These are phyloP conservation scores for Didymosphaeria variabile DNA, from an alignment of 2,329 filamentous ascomycete genomes.

Conservation along the genomic window DNA sequence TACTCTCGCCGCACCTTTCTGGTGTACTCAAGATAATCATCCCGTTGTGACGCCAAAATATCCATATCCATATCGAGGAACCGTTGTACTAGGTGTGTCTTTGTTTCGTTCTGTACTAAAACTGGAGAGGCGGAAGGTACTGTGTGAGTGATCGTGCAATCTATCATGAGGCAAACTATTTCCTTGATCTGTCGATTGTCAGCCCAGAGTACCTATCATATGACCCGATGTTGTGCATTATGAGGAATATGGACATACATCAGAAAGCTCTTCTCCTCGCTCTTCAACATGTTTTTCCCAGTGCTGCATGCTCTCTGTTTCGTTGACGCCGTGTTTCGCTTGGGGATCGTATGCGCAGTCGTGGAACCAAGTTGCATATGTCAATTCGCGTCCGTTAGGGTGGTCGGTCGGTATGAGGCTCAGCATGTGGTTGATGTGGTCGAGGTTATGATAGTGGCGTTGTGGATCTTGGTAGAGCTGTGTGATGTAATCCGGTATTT, in stretches of 20 bases:
- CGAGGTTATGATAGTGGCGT: constrained; percentile 1
- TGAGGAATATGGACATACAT: background rate
- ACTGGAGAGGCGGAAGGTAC: background rate
- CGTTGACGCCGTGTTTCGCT: background rate
- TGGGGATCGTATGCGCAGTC: background rate
- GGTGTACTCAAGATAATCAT: background rate
- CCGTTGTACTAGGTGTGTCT: background rate
- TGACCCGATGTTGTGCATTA: background rate
- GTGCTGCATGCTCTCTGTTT: background rate
- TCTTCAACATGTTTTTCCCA: background rate
- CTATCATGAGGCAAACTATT: background rate
- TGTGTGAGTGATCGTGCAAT: background rate
- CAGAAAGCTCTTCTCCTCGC: background rate
- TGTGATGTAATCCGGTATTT: background rate
- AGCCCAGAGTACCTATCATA: background rate
- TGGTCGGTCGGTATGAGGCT: background rate
- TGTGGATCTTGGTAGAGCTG: background rate
- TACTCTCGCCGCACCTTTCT: background rate
- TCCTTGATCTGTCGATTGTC: background rate
- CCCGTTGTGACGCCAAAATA: background rate
- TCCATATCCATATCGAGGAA: constrained; percentile 2
- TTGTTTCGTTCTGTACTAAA: background rate
- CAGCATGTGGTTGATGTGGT: background rate
- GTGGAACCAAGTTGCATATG: background rate
- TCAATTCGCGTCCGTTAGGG: background rate